Evolutionary conservation across 2,329 filamentous ascomycete species (phyloP), one percentile per base, ranked within the genome.

Genomic region (Trichoderma endophyticum): DNA sequence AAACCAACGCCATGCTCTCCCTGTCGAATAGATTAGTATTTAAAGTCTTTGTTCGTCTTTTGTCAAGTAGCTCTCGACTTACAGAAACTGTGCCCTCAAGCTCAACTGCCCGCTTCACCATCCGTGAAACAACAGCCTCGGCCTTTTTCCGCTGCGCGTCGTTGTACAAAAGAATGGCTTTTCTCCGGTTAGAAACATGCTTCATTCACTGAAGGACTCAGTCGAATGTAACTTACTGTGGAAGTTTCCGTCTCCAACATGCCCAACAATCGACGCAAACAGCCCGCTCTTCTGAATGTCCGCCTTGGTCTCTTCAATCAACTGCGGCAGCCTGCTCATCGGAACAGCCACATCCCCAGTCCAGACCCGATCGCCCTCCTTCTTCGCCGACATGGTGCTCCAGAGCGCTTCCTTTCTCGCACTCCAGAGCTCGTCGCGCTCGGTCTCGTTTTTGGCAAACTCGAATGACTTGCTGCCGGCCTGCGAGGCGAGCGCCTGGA

Each of bases 261-360:
- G 91, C 0, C 91, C 91, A 4, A 93, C 90, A 73, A 93, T 86
- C 28, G 83, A 83, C 1, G 80, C 82, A 70, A 82, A 82, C 63
- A 85, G 75, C 1, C 84, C 84, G 64, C 83, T 85, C 79, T 78
- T 81, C 72, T 76, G 77, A 74, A 85, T 79, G 24, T 84, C 81
- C 71, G 81, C 80, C 79, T 85, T 84, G 1, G 93, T 94, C 81
- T 92, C 88, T 80, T 94, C 92, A 75, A 95, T 94, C 72, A 95
- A 89, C 74, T 92, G 87, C 4, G 93, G 89, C 76, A 96, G 80
- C 73, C 87, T 85, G 74, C 89, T 92, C 80, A 96, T 91, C 15
- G 93, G 93, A 69, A 97, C 93, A 0, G 93, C 93, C 12, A 96
- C 93, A 78, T 97, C 93, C 1, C 92, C 93, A 0, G 93, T 95